phyloP scores from a whole-genome alignment of 2,329 filamentous ascomycete genomes.

The Pseudocercospora macadamiae region DNA sequence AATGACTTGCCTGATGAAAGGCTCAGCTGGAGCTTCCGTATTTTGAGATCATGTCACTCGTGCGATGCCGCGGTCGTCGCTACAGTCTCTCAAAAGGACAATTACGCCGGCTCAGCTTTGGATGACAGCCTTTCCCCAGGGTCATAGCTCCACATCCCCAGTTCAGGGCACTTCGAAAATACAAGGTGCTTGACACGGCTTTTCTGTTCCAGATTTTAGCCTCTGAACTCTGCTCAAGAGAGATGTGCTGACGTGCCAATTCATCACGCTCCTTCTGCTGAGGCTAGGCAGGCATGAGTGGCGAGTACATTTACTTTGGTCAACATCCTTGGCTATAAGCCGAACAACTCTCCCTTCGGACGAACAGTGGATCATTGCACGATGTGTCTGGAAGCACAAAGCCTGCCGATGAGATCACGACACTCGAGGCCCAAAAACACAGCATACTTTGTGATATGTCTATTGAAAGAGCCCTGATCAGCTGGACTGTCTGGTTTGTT shows the following conservation, averaged over 20 bases:
- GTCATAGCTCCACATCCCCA: not conserved
- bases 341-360: no score
- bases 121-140: not conserved
- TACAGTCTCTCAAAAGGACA: not conserved
- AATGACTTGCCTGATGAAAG: not conserved
- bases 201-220: not conserved
- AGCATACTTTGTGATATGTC: no score
- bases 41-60: no score
- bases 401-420: not conserved
- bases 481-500: not conserved
- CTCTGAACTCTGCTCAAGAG: not conserved
- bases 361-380: no score
- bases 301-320: not conserved
- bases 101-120: not conserved
- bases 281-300: not conserved
- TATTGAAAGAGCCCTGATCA: not conserved
- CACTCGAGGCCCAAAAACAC: no score
- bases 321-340: not conserved
- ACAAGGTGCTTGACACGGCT: not conserved
- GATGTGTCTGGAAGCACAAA: no score
- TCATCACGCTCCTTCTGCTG: not conserved
- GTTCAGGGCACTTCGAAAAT: not conserved
- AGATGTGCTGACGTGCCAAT: not conserved
- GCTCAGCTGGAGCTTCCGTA: not conserved
- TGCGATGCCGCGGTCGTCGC: not conserved